Conservation (phyloP, 1,284 basidiomycete genomes). For the Tilletia setariae region DNA sequence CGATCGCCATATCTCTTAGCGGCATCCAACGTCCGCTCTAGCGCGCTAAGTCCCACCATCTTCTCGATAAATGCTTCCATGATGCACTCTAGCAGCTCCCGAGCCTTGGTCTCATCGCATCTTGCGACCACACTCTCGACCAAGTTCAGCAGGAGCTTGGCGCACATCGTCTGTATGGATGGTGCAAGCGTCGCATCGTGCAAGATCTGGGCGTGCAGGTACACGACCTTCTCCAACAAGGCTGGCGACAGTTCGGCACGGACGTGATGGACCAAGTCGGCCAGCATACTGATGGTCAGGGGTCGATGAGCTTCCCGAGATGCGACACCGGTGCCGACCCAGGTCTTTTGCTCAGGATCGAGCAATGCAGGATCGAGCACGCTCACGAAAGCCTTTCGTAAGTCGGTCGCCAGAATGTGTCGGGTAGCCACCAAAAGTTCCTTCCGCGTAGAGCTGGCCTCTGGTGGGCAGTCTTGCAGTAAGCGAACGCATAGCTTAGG, state of each 20-base stretch:
- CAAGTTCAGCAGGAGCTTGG: slow-evolving; percentile 87
- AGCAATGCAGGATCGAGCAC: slow-evolving; percentile 80
- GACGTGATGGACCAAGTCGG: slow-evolving; percentile 89
- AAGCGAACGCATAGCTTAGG: slow-evolving; percentile 79
- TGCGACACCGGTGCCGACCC: slow-evolving; percentile 75
- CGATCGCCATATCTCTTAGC: not conserved
- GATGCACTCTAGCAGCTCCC: slow-evolving; percentile 66
- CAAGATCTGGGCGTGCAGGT: slow-evolving; percentile 80
- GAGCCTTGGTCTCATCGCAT: slow-evolving; percentile 30
- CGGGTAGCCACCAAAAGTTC: slow-evolving; percentile 90
- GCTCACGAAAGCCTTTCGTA: slow-evolving; percentile 75
- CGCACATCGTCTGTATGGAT: slow-evolving; percentile 83
- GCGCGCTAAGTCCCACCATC: slow-evolving; percentile 69
- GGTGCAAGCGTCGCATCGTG: slow-evolving; percentile 82
- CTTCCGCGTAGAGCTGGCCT: slow-evolving; percentile 69
- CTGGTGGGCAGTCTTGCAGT: slow-evolving; percentile 87
- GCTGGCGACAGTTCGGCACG: slow-evolving; percentile 74
- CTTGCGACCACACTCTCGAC: slow-evolving; percentile 70
- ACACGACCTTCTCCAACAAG: slow-evolving; percentile 77
- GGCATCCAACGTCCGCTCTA: slow-evolving; percentile 23
- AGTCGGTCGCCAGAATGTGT: slow-evolving; percentile 79
- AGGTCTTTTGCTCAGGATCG: slow-evolving; percentile 71
- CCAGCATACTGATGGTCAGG: slow-evolving; percentile 80
- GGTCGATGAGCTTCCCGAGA: slow-evolving; percentile 77
- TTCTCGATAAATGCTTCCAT: slow-evolving; percentile 83